These are phyloP conservation scores for Neoarthrinium moseri DNA, from an alignment of 2,329 filamentous ascomycete genomes.

Conservation along the genomic window DNA sequence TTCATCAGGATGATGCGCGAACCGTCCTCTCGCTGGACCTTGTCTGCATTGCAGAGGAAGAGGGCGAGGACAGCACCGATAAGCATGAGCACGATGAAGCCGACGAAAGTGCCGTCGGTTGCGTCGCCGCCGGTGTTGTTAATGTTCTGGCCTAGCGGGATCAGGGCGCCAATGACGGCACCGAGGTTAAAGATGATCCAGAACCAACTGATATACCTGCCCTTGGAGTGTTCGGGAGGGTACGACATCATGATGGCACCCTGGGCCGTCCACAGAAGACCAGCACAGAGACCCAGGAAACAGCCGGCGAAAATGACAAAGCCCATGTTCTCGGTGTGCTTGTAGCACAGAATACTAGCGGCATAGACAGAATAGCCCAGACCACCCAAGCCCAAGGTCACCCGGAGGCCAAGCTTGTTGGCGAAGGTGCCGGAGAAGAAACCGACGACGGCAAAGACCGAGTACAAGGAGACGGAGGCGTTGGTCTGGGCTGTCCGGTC, in stretches of 20 bases:
- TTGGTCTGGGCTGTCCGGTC: constrained; percentile 58
- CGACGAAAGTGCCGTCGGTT: constrained; percentile 71
- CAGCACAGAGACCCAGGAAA: constrained; percentile 75
- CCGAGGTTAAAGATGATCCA: constrained; percentile 96
- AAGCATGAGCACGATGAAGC: constrained; percentile 71
- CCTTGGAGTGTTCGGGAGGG: constrained; percentile 77
- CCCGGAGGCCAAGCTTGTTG: constrained; percentile 71
- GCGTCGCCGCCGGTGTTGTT: constrained; percentile 50
- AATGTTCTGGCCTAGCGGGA: constrained; percentile 73
- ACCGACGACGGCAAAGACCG: constrained; percentile 56
- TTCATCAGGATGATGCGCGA: constrained; percentile 73
- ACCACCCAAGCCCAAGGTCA: constrained; percentile 69
- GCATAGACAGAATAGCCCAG: constrained; percentile 77
- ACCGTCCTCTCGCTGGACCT: constrained; percentile 68
- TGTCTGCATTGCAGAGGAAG: constrained; percentile 61
- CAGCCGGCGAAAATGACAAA: constrained; percentile 77
- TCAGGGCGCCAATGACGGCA: constrained; percentile 79
- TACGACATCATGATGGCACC: constrained; percentile 90
- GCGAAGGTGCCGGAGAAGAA: constrained; percentile 75
- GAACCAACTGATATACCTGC: constrained; percentile 85
- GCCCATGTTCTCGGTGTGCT: constrained; percentile 64
- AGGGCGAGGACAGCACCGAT: constrained; percentile 62
- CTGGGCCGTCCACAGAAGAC: constrained; percentile 79
- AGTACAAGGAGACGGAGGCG: constrained; percentile 50
- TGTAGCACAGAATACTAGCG: constrained; percentile 68